Evolutionary conservation across 2,329 filamentous ascomycete genomes (phyloP).

Genomic region (Lojkania enalia): DNA sequence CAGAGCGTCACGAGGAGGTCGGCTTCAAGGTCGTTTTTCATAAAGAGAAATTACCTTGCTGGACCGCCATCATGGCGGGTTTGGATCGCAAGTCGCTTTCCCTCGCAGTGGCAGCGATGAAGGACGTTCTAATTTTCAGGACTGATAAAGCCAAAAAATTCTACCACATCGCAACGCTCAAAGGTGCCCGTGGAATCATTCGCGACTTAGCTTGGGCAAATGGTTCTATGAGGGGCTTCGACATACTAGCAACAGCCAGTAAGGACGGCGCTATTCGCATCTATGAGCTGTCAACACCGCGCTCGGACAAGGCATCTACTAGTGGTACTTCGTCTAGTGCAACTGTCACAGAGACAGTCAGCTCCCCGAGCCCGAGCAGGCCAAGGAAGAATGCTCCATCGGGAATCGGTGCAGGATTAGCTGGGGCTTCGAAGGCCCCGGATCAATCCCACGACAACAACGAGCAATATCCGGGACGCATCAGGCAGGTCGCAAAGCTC

Average conservation of each 20-base stretch:
- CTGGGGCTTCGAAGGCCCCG: slow-evolving; percentile 46
- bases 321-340: slow-evolving; percentile 27
- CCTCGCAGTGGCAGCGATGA: slow-evolving; percentile 84
- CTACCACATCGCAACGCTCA: slow-evolving; percentile 78
- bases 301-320: slow-evolving; percentile 47
- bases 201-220: slow-evolving; percentile 91
- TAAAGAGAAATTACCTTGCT: slow-evolving; percentile 80
- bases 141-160: slow-evolving; percentile 76
- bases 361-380: slow-evolving; percentile 28
- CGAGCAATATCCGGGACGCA: slow-evolving; percentile 65
- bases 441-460: slow-evolving; percentile 55
- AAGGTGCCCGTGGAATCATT: slow-evolving; percentile 74
- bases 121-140: slow-evolving; percentile 79
- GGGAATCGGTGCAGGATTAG: slow-evolving; percentile 59
- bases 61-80: slow-evolving; percentile 76
- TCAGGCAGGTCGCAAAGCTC: slow-evolving; percentile 65
- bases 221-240: slow-evolving; percentile 85
- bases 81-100: slow-evolving; percentile 77
- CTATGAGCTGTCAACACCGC: slow-evolving; percentile 72
- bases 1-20: slow-evolving; percentile 79
- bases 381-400: slow-evolving; percentile 47
- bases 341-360: slow-evolving; percentile 20
- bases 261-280: slow-evolving; percentile 89
- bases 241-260: slow-evolving; percentile 87
- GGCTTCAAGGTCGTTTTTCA: slow-evolving; percentile 87